Percentiles rank a stretch among this genome's conserved stretches.
Evolutionary conservation across 768 basidiomycete species (phyloP).

Genomic region (Coprinellus aureogranulatus): DNA sequence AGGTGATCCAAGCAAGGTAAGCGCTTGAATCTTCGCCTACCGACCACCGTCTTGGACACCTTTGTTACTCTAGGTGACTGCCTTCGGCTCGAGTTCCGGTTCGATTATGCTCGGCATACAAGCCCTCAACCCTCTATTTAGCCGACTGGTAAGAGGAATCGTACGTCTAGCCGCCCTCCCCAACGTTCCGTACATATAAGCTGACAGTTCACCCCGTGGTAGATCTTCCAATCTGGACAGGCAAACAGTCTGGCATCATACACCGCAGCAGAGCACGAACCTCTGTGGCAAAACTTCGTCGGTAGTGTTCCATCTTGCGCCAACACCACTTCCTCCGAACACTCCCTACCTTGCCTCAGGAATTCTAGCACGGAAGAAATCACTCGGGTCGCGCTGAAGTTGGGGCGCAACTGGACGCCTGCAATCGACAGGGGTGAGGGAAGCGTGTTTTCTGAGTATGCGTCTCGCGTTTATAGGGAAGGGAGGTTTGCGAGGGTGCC

Average conservation of each 20-base stretch:
- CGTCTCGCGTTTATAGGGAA: slow-evolving; percentile 29
- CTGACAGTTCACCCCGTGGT: neutral
- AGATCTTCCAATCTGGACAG: slow-evolving; percentile 45
- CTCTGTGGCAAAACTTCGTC: slow-evolving; percentile 40
- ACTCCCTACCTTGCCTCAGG: slow-evolving; percentile 35
- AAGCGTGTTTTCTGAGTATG: slow-evolving; percentile 38
- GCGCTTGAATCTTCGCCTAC: neutral
- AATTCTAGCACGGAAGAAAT: slow-evolving; percentile 23
- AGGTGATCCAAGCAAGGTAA: slow-evolving; percentile 38
- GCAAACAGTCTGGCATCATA: slow-evolving; percentile 34
- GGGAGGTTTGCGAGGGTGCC: slow-evolving; percentile 35
- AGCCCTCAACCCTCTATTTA: slow-evolving; percentile 32
- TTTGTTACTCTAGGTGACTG: slow-evolving; percentile 42
- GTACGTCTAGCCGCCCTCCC: slow-evolving; percentile 5
- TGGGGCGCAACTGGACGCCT: slow-evolving; percentile 25
- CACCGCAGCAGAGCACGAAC: slow-evolving; percentile 26
- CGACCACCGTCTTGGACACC: neutral
- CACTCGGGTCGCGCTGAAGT: slow-evolving; percentile 13
- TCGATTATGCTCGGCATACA: slow-evolving; percentile 43
- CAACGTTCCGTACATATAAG: neutral
- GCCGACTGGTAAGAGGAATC: slow-evolving; percentile 33
- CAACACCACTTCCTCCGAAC: slow-evolving; percentile 16
- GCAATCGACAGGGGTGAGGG: slow-evolving; percentile 38
- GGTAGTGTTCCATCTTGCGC: slow-evolving; percentile 33
- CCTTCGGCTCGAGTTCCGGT: slow-evolving; percentile 57